Evolutionary conservation across 2,329 filamentous ascomycete genomes (phyloP).

Genomic region (Stemphylium vesicarium): DNA sequence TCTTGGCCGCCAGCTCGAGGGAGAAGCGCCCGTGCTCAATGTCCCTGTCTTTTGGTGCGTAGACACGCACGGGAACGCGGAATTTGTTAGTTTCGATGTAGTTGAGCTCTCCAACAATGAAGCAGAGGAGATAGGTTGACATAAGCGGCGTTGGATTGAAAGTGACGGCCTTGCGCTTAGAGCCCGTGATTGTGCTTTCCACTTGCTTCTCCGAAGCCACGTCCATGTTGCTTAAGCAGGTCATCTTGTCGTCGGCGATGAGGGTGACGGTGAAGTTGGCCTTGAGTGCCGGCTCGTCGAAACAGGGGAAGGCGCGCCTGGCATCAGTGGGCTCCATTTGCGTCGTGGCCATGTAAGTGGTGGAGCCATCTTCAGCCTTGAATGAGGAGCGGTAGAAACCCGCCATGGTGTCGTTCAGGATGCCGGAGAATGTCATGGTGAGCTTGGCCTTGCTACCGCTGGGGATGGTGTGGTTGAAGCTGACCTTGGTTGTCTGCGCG

Average conservation of each 20-base stretch:
- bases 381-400: slow-evolving; percentile 97
- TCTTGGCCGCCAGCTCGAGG: slow-evolving; percentile 85
- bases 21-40: slow-evolving; percentile 93
- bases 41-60: slow-evolving; percentile 85
- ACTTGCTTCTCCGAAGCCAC: slow-evolving; percentile 80
- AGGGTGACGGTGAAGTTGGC: slow-evolving; percentile 90
- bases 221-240: slow-evolving; percentile 97
- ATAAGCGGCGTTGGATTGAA: slow-evolving; percentile 93
- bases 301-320: slow-evolving; percentile 90
- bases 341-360: slow-evolving; percentile 83
- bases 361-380: slow-evolving; percentile 78
- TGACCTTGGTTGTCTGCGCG: slow-evolving; percentile 80
- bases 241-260: slow-evolving; percentile 86
- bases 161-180: slow-evolving; percentile 81
- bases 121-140: slow-evolving; percentile 95
- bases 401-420: slow-evolving; percentile 92
- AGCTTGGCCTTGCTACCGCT: slow-evolving; percentile 80
- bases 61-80: slow-evolving; percentile 91
- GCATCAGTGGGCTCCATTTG: slow-evolving; percentile 98
- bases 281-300: slow-evolving; percentile 94
- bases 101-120: slow-evolving; percentile 92
- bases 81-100: slow-evolving; percentile 92
- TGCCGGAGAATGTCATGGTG: slow-evolving; percentile 78
- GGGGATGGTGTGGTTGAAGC: slow-evolving; percentile 74
- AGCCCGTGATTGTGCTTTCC: slow-evolving; percentile 65